Evolutionary conservation across 805 yeast species (phyloP).

Genomic region (Yarrowia osloensis): DNA sequence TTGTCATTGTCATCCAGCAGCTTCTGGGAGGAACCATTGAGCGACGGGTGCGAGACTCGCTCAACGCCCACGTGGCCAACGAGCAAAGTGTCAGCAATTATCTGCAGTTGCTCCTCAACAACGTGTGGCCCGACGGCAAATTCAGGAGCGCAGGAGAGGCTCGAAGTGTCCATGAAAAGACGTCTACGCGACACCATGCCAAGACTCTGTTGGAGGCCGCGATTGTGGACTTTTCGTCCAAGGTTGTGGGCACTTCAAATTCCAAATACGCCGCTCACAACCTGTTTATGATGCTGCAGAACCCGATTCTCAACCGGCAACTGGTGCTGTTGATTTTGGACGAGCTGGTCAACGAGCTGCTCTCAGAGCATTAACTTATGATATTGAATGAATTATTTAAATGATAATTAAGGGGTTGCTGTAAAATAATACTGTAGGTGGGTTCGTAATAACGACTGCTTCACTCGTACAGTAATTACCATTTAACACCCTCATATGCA

Average conservation of each 20-base stretch:
- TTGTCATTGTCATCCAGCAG: slow-evolving; percentile 79
- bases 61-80: slow-evolving; percentile 43
- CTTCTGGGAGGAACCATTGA: slow-evolving; percentile 86
- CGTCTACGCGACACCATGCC: slow-evolving; percentile 60
- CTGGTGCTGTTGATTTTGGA: slow-evolving; percentile 63
- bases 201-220: slow-evolving; percentile 55
- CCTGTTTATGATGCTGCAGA: slow-evolving; percentile 70
- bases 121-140: slow-evolving; percentile 57
- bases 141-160: slow-evolving; percentile 41
- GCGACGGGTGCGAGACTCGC: slow-evolving; percentile 51
- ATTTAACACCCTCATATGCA: not conserved
- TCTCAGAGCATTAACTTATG: slow-evolving; percentile 33
- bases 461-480: too few species aligned
- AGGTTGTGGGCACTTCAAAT: slow-evolving; percentile 68
- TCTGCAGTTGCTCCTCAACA: slow-evolving; percentile 38
- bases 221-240: slow-evolving; percentile 65
- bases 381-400: slow-evolving; percentile 31
- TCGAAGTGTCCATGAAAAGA: slow-evolving; percentile 55
- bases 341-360: slow-evolving; percentile 51
- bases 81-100: slow-evolving; percentile 33
- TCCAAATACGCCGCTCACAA: slow-evolving; percentile 63
- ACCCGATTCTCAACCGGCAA: slow-evolving; percentile 67
- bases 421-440: not conserved
- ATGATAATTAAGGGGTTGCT: not conserved
- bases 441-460: too few species aligned